Percentiles rank a stretch among this genome's conserved stretches.
phyloP scores from a whole-genome alignment of 345 rosid species.

The Rhizophora apiculata region DNA sequence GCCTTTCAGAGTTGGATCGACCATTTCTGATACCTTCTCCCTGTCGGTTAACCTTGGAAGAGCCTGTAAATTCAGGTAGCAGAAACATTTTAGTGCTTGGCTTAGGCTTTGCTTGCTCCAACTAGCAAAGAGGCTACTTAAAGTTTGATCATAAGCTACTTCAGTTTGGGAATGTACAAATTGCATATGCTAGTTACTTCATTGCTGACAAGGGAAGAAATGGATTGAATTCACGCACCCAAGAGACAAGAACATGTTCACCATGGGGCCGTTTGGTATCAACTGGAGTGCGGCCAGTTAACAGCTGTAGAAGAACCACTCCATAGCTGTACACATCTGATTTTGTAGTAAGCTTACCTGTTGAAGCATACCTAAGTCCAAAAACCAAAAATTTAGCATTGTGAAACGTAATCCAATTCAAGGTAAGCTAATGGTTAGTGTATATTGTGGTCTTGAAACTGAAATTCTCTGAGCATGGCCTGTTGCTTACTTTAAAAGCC shows the following conservation, averaged over 20 bases:
- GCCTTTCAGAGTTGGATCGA: conserved; percentile 68
- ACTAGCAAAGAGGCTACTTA: neutral
- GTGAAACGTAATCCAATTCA: neutral
- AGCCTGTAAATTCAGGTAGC: conserved; percentile 40
- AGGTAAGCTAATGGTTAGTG: neutral
- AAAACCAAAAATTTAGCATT: neutral
- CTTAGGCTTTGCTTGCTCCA: neutral
- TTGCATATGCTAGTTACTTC: neutral
- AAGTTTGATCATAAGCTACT: neutral
- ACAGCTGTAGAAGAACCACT: conserved; percentile 68
- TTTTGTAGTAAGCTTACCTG: conserved; percentile 87
- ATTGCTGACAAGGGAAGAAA: neutral
- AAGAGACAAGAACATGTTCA: conserved; percentile 81
- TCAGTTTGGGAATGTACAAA: neutral
- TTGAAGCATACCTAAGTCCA: conserved; percentile 60
- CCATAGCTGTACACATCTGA: conserved; percentile 94
- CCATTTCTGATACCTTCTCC: conserved; percentile 69
- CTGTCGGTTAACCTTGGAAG: conserved; percentile 79
- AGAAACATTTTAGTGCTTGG: neutral
- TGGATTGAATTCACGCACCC: conserved; percentile 51
- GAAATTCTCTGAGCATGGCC: neutral
- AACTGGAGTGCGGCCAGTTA: conserved; percentile 78
- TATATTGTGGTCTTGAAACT: neutral
- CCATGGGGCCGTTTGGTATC: conserved; percentile 66
- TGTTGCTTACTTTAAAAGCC: conserved; percentile 1